Conservation (phyloP, 495 filamentous ascomycete species). For the Terfezia boudieri region DNA sequence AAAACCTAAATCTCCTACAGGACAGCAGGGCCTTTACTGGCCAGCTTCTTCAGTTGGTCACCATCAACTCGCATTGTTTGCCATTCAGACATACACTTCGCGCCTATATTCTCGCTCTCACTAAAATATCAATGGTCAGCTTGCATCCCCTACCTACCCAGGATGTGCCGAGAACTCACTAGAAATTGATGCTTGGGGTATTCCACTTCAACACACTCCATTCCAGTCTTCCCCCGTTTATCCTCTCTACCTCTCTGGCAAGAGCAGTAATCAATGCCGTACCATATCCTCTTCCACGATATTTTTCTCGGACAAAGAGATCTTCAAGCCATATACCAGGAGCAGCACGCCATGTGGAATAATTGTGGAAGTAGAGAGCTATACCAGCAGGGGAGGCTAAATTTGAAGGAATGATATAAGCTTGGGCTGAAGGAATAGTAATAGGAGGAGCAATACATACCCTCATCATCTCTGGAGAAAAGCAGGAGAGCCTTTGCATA, state of each 20-base stretch:
- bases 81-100: slow-evolving; percentile 69
- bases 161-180: slow-evolving; percentile 18
- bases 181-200: slow-evolving; percentile 70
- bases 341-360: slow-evolving; percentile 62
- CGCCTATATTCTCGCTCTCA: slow-evolving; percentile 41
- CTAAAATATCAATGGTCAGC: background rate
- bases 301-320: slow-evolving; percentile 51
- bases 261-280: slow-evolving; percentile 49
- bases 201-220: slow-evolving; percentile 92
- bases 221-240: slow-evolving; percentile 56
- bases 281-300: slow-evolving; percentile 58
- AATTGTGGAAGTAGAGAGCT: slow-evolving; percentile 48
- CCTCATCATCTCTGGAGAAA: slow-evolving; percentile 16
- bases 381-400: slow-evolving; percentile 29
- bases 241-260: slow-evolving; percentile 49
- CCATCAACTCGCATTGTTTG: slow-evolving; percentile 74
- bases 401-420: slow-evolving; percentile 22
- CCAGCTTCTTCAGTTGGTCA: slow-evolving; percentile 41
- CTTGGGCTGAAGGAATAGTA: slow-evolving; percentile 21
- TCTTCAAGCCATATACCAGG: slow-evolving; percentile 93
- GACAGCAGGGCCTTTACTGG: slow-evolving; percentile 17
- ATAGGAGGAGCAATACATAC: slow-evolving; percentile 15
- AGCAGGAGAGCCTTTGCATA: slow-evolving; percentile 23
- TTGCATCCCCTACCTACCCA: slow-evolving; percentile 13
- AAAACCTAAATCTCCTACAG: no score